phyloP scores from a whole-genome alignment of 2,329 filamentous ascomycete genomes.

The Penicillium sp. region DNA sequence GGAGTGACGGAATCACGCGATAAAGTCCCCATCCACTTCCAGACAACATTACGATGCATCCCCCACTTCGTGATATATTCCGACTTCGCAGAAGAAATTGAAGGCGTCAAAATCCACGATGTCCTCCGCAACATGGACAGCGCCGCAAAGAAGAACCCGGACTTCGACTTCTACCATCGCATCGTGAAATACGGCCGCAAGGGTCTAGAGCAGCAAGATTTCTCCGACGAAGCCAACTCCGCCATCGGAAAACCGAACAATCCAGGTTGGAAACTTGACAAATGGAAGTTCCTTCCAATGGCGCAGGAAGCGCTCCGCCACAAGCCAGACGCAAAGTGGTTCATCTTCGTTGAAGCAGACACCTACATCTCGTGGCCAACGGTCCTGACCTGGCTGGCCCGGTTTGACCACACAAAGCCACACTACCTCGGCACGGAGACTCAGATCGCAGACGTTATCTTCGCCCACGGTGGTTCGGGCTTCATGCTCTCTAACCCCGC shows the following conservation, averaged over 20 bases:
- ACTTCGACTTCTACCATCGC: constrained; percentile 54
- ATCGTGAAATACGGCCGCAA: constrained; percentile 44
- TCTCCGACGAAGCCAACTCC: constrained; percentile 39
- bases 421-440: constrained; percentile 56
- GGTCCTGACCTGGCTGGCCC: constrained; percentile 52
- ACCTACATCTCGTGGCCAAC: constrained; percentile 57
- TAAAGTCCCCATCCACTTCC: constrained; percentile 55
- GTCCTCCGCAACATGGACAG: constrained; percentile 47
- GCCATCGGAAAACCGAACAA: constrained; percentile 46
- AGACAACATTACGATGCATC: constrained; percentile 55
- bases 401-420: constrained; percentile 49
- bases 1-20: constrained; percentile 56
- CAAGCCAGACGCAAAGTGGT: constrained; percentile 54
- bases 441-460: constrained; percentile 50
- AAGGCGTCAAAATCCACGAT: constrained; percentile 51
- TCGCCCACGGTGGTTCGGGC: constrained; percentile 54
- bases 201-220: constrained; percentile 40
- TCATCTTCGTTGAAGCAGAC: constrained; percentile 58
- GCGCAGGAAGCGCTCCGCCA: constrained; percentile 48
- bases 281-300: constrained; percentile 59
- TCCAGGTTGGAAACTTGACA: constrained; percentile 53
- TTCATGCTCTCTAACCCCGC: constrained; percentile 53
- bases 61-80: constrained; percentile 58
- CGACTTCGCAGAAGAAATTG: constrained; percentile 54
- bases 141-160: constrained; percentile 38